These are phyloP conservation scores for Salix udensis DNA, from an alignment of 345 rosid species.

Conservation along the genomic window DNA sequence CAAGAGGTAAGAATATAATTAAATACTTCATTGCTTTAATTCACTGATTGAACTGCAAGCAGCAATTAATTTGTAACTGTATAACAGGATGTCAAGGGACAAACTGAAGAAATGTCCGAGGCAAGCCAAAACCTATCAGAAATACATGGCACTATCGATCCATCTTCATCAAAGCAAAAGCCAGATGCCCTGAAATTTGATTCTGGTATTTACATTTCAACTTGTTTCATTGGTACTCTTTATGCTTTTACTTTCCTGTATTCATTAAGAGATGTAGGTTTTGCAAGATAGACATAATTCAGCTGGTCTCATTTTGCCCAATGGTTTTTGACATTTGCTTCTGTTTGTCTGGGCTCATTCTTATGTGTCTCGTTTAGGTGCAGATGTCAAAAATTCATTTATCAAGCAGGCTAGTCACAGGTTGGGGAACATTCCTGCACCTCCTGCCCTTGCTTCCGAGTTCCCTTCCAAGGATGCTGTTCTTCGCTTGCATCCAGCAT, in stretches of 20 bases:
- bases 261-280: not conserved
- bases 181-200: slow-evolving; percentile 39
- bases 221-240: not conserved
- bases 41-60: not conserved
- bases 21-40: not conserved
- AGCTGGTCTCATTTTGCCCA: no score
- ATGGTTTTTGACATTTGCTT: not conserved
- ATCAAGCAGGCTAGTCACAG: slow-evolving; percentile 70
- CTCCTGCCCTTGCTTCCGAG: slow-evolving; percentile 71
- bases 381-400: slow-evolving; percentile 63
- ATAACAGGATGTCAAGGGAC: slow-evolving; percentile 43
- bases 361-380: slow-evolving; percentile 8
- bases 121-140: slow-evolving; percentile 33
- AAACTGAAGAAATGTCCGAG: slow-evolving; percentile 31
- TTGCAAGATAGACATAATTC: not conserved
- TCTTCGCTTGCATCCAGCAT: slow-evolving; percentile 43
- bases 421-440: slow-evolving; percentile 66
- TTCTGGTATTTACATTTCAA: slow-evolving; percentile 42
- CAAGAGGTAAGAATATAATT: slow-evolving; percentile 36
- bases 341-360: slow-evolving; percentile 6
- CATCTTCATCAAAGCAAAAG: slow-evolving; percentile 58
- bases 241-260: not conserved
- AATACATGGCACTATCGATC: slow-evolving; percentile 28
- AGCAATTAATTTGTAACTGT: slow-evolving; percentile 13
- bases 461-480: slow-evolving; percentile 60